Evolutionary conservation across 1,139 yeast species (phyloP), one percentile per base, ranked within the genome.

Genomic region (Meyerozyma smithsonii): DNA sequence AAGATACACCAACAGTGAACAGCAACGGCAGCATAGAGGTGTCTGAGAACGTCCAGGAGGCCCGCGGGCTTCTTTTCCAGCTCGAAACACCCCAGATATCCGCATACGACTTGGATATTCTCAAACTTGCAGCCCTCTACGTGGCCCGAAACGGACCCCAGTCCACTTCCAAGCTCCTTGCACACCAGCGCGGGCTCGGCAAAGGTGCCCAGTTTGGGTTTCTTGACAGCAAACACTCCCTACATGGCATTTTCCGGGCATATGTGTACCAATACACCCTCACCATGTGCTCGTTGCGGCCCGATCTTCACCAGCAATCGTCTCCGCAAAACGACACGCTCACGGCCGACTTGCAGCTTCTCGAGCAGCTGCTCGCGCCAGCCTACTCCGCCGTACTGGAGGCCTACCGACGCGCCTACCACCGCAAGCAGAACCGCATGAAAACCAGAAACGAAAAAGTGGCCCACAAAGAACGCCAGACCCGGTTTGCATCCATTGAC

Each of bases 401-500:
- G 7, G 77, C 87, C 6, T 74, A 70, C 44, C 50, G 61, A 11
- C 62, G 94, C 39, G 94, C 95, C 0, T 77, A 74, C 43, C 76
- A 70, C 54, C 65, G 73, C 11, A 68, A 69, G 40, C 58, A 63
- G 35, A 52, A 61, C 40, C 59, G 60, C 34, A 47, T 59, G 44
- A 46, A 58, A 32, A 43, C 41, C 41, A 44, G 55, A 25, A 45
- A 43, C 12, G 53, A 59, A 50, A 59, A 42, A 56, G 66, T 54
- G 50, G 59, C 42, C 50, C 60, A 40, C 64, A 64, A 61, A 39
- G 72, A 73, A 39, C 48, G 52, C 17, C 64, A 63, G 47, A 43
- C 78, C 20, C 80, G 77, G 36, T 86, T 73, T 61, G 90, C 94
- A 0, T 77, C 84, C 23, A 82, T 88, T 19, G 90, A 90, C 59